phyloP scores from a whole-genome alignment of 768 basidiomycete genomes.

The Naganishia kalamii region DNA sequence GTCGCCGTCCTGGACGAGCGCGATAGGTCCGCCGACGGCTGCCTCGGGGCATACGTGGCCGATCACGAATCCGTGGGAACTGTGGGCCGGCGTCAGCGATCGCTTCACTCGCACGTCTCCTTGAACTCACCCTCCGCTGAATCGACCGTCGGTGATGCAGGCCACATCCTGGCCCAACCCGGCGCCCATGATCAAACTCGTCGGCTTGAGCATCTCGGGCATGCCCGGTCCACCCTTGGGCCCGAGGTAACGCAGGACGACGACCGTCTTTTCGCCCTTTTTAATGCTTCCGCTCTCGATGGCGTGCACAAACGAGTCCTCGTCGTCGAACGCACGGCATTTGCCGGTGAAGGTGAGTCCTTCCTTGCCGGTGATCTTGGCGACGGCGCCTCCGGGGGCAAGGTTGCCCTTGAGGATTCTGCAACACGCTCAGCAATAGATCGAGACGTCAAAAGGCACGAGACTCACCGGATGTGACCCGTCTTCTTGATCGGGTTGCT shows the following conservation, averaged over 20 bases:
- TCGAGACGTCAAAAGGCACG: background rate
- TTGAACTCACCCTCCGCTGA: constrained; percentile 81
- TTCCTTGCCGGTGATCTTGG: constrained; percentile 91
- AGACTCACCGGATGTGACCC: constrained; percentile 65
- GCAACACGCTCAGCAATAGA: too few relatives aligned
- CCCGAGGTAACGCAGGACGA: constrained; percentile 89
- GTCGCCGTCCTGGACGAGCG: constrained; percentile 81
- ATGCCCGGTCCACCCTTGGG: constrained; percentile 97
- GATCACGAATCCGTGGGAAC: constrained; percentile 87
- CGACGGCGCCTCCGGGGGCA: constrained; percentile 77
- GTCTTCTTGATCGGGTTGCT: constrained; percentile 76
- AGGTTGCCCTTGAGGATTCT: constrained; percentile 74
- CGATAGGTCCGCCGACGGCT: constrained; percentile 87
- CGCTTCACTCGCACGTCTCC: too few relatives aligned
- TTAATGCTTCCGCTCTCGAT: constrained; percentile 83
- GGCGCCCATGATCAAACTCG: constrained; percentile 96
- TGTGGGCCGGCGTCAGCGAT: constrained; percentile 38
- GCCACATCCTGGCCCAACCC: constrained; percentile 93
- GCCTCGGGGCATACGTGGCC: constrained; percentile 93
- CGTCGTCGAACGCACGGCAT: constrained; percentile 85
- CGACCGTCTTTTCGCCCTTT: constrained; percentile 93
- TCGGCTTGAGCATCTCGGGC: constrained; percentile 99
- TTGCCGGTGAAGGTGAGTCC: constrained; percentile 78
- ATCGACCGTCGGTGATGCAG: constrained; percentile 93
- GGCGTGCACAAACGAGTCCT: constrained; percentile 78